A percentile compares a stretch with the other conserved stretches of the same genome.
phyloP scores from a whole-genome alignment of 2,329 filamentous ascomycete genomes.

The Mycosphaerella sp. region DNA sequence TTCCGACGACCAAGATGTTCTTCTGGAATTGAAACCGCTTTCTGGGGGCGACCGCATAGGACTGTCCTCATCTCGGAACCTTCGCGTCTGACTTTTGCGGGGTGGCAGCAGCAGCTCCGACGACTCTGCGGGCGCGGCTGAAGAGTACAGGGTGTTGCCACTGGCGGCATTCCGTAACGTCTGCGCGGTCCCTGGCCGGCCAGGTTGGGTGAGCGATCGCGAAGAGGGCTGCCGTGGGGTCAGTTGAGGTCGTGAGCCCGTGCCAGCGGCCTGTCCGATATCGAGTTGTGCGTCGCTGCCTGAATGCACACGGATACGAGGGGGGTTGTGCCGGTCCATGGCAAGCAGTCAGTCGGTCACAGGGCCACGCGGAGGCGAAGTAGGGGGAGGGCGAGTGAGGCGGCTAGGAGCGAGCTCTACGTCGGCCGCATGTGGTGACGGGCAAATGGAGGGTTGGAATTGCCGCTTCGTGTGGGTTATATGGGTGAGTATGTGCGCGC shows the following conservation, averaged over 20 bases:
- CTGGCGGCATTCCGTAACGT: slow-evolving; percentile 26
- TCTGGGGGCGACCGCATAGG: slow-evolving; percentile 46
- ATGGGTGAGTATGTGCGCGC: background rate
- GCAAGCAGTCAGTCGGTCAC: background rate
- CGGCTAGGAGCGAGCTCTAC: background rate
- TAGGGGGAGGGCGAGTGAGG: background rate
- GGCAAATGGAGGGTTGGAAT: background rate
- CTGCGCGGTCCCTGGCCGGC: slow-evolving; percentile 35
- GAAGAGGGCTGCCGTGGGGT: slow-evolving; percentile 38
- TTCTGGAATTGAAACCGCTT: slow-evolving; percentile 52
- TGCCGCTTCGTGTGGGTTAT: background rate
- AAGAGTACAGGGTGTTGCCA: slow-evolving; percentile 24
- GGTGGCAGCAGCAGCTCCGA: slow-evolving; percentile 49
- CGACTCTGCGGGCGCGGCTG: slow-evolving; percentile 36
- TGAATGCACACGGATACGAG: slow-evolving; percentile 61
- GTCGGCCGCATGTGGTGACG: background rate
- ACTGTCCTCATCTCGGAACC: slow-evolving; percentile 49
- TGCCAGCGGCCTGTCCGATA: slow-evolving; percentile 26
- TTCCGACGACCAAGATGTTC: slow-evolving; percentile 62
- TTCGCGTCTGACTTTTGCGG: slow-evolving; percentile 43
- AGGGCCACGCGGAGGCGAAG: background rate
- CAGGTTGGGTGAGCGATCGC: slow-evolving; percentile 40
- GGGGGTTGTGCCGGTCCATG: slow-evolving; percentile 34
- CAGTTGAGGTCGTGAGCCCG: slow-evolving; percentile 31
- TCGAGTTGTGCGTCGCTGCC: slow-evolving; percentile 50